These are phyloP conservation scores for Eimeria zaria DNA, from an alignment of 169 alveolate genomes.

Conservation along the genomic window DNA sequence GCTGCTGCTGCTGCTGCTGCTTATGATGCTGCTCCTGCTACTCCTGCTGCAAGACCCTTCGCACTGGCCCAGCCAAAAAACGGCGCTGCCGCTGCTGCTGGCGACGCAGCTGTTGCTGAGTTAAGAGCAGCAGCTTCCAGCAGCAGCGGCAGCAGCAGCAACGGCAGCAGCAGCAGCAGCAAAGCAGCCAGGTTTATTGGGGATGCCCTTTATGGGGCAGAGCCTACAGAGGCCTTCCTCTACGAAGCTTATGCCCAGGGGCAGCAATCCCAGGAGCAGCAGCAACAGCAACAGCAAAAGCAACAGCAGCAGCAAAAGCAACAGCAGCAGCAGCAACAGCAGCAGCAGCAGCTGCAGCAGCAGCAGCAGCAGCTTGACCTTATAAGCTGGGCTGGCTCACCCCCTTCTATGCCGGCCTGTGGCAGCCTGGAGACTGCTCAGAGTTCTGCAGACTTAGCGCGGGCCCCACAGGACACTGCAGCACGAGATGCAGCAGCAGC, in stretches of 20 bases:
- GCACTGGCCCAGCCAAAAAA: constrained; percentile 8
- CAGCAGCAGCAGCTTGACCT: neutral
- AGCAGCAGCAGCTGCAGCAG: neutral
- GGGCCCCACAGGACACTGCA: neutral
- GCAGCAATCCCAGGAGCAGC: neutral
- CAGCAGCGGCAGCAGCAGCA: constrained; percentile 20
- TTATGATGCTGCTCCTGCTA: neutral
- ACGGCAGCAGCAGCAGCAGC: constrained; percentile 10
- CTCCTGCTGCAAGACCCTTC: neutral
- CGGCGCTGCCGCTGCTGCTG: constrained; percentile 77
- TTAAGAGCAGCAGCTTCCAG: constrained; percentile 34
- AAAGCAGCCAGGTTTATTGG: neutral
- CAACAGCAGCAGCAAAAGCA: neutral
- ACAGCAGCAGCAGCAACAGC: neutral
- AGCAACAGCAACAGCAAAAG: neutral
- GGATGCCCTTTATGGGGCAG: neutral
- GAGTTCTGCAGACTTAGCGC: neutral
- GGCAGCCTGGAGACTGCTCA: neutral
- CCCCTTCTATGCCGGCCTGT: neutral
- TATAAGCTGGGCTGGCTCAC: neutral
- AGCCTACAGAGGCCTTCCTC: neutral
- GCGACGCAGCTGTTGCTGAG: constrained; percentile 56
- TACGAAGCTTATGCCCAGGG: neutral
- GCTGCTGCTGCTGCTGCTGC: neutral
- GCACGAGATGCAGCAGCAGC: constrained; percentile 3